Evolutionary conservation across 139 green algal species (phyloP).

Genomic region (Marvania coccoides): DNA sequence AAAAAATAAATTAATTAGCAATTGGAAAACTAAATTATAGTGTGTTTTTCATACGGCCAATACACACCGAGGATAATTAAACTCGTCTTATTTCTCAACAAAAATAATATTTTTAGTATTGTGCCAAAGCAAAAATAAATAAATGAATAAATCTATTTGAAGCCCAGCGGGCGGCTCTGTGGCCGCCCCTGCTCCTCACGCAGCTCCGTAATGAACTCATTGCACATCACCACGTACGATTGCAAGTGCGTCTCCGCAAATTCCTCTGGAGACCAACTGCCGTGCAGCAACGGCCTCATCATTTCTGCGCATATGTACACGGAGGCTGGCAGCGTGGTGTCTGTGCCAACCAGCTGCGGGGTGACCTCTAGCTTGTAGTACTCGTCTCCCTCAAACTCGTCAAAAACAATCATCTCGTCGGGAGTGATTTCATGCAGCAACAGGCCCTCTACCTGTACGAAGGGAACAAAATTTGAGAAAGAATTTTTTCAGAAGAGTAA

Average conservation of each 20-base stretch:
- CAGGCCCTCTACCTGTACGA: background rate
- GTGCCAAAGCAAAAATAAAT: background rate
- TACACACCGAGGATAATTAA: too few relatives aligned
- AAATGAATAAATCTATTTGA: background rate
- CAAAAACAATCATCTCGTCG: conserved; percentile 54
- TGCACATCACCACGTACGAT: conserved; percentile 25
- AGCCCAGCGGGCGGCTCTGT: background rate
- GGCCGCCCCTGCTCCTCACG: background rate
- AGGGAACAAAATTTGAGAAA: too few relatives aligned
- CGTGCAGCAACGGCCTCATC: conserved; percentile 30
- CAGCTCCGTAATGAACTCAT: conserved; percentile 19
- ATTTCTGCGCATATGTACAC: conserved; percentile 61
- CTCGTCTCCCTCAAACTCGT: conserved; percentile 69
- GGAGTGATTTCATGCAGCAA: conserved; percentile 39
- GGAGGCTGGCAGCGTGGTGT: conserved; percentile 20
- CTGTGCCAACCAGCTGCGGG: conserved; percentile 29
- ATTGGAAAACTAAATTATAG: too few relatives aligned
- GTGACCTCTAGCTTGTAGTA: conserved; percentile 41
- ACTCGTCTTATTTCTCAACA: too few relatives aligned
- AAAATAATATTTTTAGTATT: too few relatives aligned
- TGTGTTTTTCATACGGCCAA: too few relatives aligned
- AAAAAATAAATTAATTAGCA: too few relatives aligned
- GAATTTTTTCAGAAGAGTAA: too few relatives aligned
- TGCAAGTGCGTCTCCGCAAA: conserved; percentile 36
- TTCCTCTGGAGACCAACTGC: conserved; percentile 48